These are phyloP conservation scores for Ceratocystis cacaofunesta DNA, from an alignment of 2,329 filamentous ascomycete species.

Conservation along the genomic window DNA sequence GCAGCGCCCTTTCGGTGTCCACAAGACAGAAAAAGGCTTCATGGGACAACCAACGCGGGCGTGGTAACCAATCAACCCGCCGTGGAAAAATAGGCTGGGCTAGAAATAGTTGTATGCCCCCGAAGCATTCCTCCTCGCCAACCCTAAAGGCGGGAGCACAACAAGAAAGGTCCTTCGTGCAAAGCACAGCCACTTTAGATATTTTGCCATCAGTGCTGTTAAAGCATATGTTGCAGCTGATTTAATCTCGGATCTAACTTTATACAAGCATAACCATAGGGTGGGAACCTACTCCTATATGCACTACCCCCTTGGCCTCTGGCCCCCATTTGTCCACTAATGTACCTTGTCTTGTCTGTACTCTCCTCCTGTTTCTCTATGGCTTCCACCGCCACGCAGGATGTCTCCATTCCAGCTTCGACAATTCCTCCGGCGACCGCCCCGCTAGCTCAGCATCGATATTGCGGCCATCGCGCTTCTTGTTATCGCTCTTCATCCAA, in stretches of 20 bases:
- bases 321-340: too few relatives aligned
- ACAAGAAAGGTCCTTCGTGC: background rate
- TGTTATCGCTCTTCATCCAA: constrained; percentile 52
- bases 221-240: background rate
- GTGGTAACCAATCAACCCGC: too few relatives aligned
- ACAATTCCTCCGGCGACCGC: constrained; percentile 36
- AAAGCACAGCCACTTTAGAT: background rate
- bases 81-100: too few relatives aligned
- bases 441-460: constrained; percentile 43
- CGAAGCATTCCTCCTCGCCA: background rate
- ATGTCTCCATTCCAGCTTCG: constrained; percentile 53
- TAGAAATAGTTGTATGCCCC: too few relatives aligned
- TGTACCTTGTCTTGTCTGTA: too few relatives aligned
- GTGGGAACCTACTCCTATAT: background rate
- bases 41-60: too few relatives aligned
- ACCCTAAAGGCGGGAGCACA: too few relatives aligned
- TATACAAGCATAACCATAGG: background rate
- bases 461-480: constrained; percentile 37
- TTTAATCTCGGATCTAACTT: background rate
- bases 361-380: constrained; percentile 5
- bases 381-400: constrained; percentile 48
- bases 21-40: too few relatives aligned
- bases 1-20: too few relatives aligned
- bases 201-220: background rate
- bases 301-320: background rate